Conservation (phyloP, 257 asterid species). For the Fraxinus pennsylvanica region DNA sequence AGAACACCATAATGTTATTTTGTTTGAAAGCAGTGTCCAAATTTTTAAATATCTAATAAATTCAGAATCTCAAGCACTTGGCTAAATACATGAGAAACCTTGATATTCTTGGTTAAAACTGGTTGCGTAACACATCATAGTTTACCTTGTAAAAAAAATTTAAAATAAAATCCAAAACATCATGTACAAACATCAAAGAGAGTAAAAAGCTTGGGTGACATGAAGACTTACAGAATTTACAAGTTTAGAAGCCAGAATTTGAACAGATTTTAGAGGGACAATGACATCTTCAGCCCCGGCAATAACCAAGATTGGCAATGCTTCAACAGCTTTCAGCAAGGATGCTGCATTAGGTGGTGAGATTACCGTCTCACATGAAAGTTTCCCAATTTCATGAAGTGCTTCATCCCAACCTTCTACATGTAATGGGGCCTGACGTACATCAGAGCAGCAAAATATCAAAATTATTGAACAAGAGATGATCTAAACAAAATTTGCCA, state of each 20-base stretch:
- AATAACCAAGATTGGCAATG: constrained; percentile 72
- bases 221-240: constrained; percentile 74
- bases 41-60: background rate
- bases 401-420: constrained; percentile 98
- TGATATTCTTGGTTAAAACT: background rate
- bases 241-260: constrained; percentile 76
- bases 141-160: background rate
- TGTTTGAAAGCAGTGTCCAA: background rate
- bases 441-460: constrained; percentile 19
- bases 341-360: constrained; percentile 58
- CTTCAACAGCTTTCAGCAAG: constrained; percentile 69
- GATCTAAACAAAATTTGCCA: background rate
- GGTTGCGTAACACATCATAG: background rate
- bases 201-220: constrained; percentile 7
- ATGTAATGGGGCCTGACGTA: constrained; percentile 72
- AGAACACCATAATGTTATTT: background rate
- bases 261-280: constrained; percentile 77
- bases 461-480: constrained; percentile 8
- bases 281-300: constrained; percentile 91
- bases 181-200: background rate
- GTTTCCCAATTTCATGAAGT: constrained; percentile 85
- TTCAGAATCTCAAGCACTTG: background rate
- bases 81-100: background rate
- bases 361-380: constrained; percentile 73
- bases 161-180: background rate